These are phyloP conservation scores for Mucor lusitanicus DNA, from an alignment of 371 early-diverging fungal species.

Conservation along the genomic window DNA sequence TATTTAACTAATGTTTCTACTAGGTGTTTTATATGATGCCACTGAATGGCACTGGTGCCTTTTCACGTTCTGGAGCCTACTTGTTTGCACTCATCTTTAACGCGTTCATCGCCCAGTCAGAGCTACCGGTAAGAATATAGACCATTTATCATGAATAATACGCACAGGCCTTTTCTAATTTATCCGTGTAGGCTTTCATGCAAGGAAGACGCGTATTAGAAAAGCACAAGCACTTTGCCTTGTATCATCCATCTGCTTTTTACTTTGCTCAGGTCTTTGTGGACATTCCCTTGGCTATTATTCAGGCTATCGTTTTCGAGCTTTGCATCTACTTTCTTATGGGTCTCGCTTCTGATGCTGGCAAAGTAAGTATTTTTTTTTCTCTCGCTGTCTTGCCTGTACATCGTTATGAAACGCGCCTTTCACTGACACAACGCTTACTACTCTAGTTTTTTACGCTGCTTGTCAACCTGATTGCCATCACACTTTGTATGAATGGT, in stretches of 20 bases:
- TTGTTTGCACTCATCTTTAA: constrained; percentile 64
- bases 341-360: constrained; percentile 51
- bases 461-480: constrained; percentile 43
- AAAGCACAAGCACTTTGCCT: constrained; percentile 67
- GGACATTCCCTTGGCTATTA: constrained; percentile 41
- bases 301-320: constrained; percentile 31
- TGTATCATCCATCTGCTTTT: constrained; percentile 65
- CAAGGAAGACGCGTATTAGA: constrained; percentile 64
- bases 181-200: no score
- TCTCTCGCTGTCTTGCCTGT: no score
- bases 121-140: no score
- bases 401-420: no score
- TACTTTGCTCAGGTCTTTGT: constrained; percentile 61
- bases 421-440: no score
- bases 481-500: constrained; percentile 57
- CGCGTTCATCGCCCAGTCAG: constrained; percentile 57
- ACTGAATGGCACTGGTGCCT: constrained; percentile 49
- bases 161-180: no score
- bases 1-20: no score
- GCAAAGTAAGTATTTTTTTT: constrained; percentile 39
- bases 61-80: constrained; percentile 72
- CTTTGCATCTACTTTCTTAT: constrained; percentile 1
- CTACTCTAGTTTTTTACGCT: constrained; percentile 44
- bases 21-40: constrained; percentile 68
- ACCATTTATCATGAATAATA: no score